Percentiles rank a stretch among this genome's conserved stretches.
Evolutionary conservation across 345 rosid species (phyloP).

Genomic region (Sonneratia alba): DNA sequence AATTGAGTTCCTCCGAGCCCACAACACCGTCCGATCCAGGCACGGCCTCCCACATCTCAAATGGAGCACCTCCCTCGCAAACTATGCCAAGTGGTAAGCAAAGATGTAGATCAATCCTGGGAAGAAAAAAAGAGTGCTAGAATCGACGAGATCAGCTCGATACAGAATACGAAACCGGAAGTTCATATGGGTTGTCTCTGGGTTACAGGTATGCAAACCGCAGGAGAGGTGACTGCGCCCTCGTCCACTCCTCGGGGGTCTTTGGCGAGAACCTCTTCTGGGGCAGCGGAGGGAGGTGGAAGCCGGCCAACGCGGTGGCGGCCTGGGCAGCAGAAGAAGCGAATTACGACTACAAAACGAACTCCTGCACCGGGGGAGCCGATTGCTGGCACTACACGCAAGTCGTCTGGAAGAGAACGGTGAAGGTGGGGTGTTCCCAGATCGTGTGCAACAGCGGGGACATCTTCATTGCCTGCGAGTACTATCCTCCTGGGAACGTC

Average conservation of each 20-base stretch:
- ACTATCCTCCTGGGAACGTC: conserved; percentile 12
- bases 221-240: conserved; percentile 12
- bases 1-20: conserved; percentile 10
- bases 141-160: too few species aligned
- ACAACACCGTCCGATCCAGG: conserved; percentile 1
- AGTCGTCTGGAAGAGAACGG: conserved; percentile 10
- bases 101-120: not conserved
- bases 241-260: conserved; percentile 3
- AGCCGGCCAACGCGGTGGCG: conserved; percentile 9
- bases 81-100: conserved; percentile 12
- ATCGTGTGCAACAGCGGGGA: conserved; percentile 6
- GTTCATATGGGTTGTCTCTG: not conserved
- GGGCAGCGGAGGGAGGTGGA: conserved; percentile 12
- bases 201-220: conserved; percentile 3
- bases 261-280: conserved; percentile 15
- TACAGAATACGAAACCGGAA: too few species aligned
- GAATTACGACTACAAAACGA: conserved; percentile 2
- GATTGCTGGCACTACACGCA: conserved; percentile 13
- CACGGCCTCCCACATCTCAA: conserved; percentile 5
- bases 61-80: conserved; percentile 11
- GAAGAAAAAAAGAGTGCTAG: too few species aligned
- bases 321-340: conserved; percentile 9
- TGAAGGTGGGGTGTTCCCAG: conserved; percentile 13
- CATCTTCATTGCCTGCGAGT: conserved; percentile 7
- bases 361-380: not conserved